Conservation (phyloP, 1,284 basidiomycete species). For the Acaromyces ingoldii region DNA sequence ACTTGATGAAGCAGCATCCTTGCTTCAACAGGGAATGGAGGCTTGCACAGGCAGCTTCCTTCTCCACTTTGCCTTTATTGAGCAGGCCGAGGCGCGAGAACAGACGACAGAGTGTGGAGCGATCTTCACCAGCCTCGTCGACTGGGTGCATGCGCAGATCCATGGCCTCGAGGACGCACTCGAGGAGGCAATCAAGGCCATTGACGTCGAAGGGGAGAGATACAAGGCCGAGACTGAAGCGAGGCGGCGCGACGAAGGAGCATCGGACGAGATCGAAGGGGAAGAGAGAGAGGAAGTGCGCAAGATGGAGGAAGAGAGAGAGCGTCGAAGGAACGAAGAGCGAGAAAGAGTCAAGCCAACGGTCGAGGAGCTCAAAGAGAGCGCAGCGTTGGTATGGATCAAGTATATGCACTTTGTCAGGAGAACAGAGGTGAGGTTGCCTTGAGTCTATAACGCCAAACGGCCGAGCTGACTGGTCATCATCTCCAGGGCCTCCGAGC, state of each 20-base stretch:
- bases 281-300: slow-evolving; percentile 58
- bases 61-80: slow-evolving; percentile 82
- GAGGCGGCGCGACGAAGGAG: slow-evolving; percentile 47
- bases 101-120: slow-evolving; percentile 46
- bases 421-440: slow-evolving; percentile 63
- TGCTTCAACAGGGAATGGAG: slow-evolving; percentile 77
- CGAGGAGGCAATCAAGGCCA: slow-evolving; percentile 54
- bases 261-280: slow-evolving; percentile 52
- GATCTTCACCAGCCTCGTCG: slow-evolving; percentile 65
- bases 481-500: slow-evolving; percentile 63
- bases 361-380: slow-evolving; percentile 55
- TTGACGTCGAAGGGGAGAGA: slow-evolving; percentile 46
- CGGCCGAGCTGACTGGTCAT: not conserved
- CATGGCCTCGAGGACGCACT: slow-evolving; percentile 63
- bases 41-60: slow-evolving; percentile 85
- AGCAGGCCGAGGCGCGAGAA: slow-evolving; percentile 67
- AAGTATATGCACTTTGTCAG: slow-evolving; percentile 90
- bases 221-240: slow-evolving; percentile 25
- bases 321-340: slow-evolving; percentile 49
- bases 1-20: slow-evolving; percentile 72
- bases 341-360: slow-evolving; percentile 51
- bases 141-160: slow-evolving; percentile 66
- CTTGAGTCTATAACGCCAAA: not conserved
- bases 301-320: slow-evolving; percentile 55
- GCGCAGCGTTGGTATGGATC: slow-evolving; percentile 60